Conservation (phyloP, 805 yeast genomes). For the Diddensiella transvaalensis region DNA sequence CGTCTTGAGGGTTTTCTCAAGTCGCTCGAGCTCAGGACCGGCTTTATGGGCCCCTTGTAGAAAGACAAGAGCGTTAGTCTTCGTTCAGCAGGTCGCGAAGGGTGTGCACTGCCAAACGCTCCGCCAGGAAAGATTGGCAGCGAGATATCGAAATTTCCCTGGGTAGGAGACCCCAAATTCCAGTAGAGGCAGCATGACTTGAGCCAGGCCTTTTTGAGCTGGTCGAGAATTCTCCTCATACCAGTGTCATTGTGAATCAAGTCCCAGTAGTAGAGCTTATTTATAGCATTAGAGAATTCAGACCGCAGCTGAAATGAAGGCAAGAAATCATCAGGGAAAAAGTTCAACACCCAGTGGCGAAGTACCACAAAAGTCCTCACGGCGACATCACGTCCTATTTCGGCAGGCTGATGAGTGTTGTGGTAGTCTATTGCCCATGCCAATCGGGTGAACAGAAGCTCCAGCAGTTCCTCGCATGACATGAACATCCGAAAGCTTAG, state of each 20-base stretch:
- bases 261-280: conserved; percentile 32
- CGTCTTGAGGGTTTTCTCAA: neutral
- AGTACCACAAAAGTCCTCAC: conserved; percentile 81
- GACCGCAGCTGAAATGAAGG: conserved; percentile 46
- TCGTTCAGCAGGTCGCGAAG: conserved; percentile 5
- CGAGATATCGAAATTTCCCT: conserved; percentile 21
- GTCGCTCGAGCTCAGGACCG: conserved; percentile 13
- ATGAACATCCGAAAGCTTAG: conserved; percentile 74
- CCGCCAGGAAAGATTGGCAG: conserved; percentile 35
- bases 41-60: conserved; percentile 20
- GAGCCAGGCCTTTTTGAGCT: conserved; percentile 51
- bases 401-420: conserved; percentile 29
- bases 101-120: conserved; percentile 19
- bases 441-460: conserved; percentile 59
- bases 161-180: conserved; percentile 20
- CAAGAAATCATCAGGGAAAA: conserved; percentile 80
- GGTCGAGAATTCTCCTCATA: conserved; percentile 38
- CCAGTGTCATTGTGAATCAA: conserved; percentile 26
- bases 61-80: conserved; percentile 18
- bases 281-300: conserved; percentile 37
- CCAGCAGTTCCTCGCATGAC: conserved; percentile 53
- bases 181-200: conserved; percentile 35
- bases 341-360: conserved; percentile 87
- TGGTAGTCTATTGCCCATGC: conserved; percentile 46
- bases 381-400: conserved; percentile 61